phyloP scores from a whole-genome alignment of 1,284 basidiomycete genomes.

The Sporisorium sorghi region DNA sequence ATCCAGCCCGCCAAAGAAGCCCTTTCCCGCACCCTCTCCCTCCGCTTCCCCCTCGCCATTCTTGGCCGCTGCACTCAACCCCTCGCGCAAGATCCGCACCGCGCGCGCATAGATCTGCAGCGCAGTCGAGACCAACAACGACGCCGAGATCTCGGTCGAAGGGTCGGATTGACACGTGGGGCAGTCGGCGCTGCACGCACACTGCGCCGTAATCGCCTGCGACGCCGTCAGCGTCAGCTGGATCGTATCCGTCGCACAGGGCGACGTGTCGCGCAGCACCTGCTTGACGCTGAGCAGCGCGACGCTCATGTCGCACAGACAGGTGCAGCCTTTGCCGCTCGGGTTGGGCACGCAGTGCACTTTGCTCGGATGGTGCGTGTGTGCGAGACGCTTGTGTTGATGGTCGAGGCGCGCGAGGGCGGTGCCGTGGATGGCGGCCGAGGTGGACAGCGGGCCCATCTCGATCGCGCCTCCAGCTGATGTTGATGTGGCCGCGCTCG shows the following conservation, averaged over 20 bases:
- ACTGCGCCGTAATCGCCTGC: slow-evolving; percentile 63
- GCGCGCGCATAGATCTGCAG: slow-evolving; percentile 68
- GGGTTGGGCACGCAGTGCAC: slow-evolving; percentile 69
- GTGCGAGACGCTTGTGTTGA: slow-evolving; percentile 23
- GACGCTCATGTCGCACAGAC: slow-evolving; percentile 63
- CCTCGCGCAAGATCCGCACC: slow-evolving; percentile 61
- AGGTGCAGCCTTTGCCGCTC: slow-evolving; percentile 64
- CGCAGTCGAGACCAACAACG: slow-evolving; percentile 62
- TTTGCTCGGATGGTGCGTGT: slow-evolving; percentile 45
- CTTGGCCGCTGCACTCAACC: slow-evolving; percentile 50
- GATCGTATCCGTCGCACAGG: slow-evolving; percentile 48
- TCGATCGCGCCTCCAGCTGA: slow-evolving; percentile 6
- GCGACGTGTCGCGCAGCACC: slow-evolving; percentile 44
- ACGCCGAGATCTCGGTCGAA: slow-evolving; percentile 55
- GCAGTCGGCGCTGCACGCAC: slow-evolving; percentile 65
- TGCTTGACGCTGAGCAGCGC: slow-evolving; percentile 62
- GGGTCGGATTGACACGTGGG: slow-evolving; percentile 65
- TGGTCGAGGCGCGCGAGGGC: not conserved
- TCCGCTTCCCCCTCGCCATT: not conserved
- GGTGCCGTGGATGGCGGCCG: slow-evolving; percentile 18
- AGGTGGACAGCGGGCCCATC: slow-evolving; percentile 39
- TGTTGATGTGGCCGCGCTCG: not conserved
- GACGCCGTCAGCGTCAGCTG: slow-evolving; percentile 65
- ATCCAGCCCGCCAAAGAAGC: slow-evolving; percentile 49
- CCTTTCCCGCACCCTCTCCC: not conserved